Evolutionary conservation across 768 basidiomycete species (phyloP).

Genomic region (button mushroom (Agaricus bisporus)): DNA sequence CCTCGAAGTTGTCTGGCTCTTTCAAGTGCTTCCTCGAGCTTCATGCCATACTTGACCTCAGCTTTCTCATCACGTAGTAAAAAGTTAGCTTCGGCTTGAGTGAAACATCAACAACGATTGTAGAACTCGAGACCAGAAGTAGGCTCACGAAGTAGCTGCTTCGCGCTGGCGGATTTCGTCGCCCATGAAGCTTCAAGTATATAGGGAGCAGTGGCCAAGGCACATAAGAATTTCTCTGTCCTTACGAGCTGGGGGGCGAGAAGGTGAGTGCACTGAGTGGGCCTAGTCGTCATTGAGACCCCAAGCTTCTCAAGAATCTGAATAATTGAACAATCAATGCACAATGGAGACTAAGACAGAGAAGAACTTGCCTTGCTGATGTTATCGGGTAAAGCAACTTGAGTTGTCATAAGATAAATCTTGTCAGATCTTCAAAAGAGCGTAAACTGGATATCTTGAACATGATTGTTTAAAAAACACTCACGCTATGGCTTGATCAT

Average conservation of each 20-base stretch:
- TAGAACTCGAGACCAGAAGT: conserved; percentile 11
- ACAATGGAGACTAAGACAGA: not conserved
- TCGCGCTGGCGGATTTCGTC: conserved; percentile 45
- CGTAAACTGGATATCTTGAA: not conserved
- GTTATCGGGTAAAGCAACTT: conserved; percentile 49
- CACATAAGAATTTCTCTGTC: conserved; percentile 86
- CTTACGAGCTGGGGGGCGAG: conserved; percentile 63
- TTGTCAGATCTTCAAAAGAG: conserved; percentile 13
- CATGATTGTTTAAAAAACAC: not conserved
- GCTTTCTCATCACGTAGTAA: conserved; percentile 51
- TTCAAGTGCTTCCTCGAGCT: conserved; percentile 50
- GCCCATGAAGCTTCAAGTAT: conserved; percentile 71
- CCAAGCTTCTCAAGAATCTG: conserved; percentile 65
- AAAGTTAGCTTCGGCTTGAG: conserved; percentile 58
- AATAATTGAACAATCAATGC: not conserved
- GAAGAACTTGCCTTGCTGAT: conserved; percentile 47
- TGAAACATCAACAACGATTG: not conserved
- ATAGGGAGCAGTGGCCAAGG: conserved; percentile 55
- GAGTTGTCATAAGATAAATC: conserved; percentile 64
- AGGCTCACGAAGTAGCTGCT: conserved; percentile 55
- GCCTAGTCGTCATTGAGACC: conserved; percentile 52
- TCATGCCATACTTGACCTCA: conserved; percentile 65
- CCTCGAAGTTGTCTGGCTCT: conserved; percentile 49
- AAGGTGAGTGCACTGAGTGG: conserved; percentile 75
- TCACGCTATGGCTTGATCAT: not conserved